Conservation (phyloP, 78 protist species). For the Polysphondylium violaceum region DNA sequence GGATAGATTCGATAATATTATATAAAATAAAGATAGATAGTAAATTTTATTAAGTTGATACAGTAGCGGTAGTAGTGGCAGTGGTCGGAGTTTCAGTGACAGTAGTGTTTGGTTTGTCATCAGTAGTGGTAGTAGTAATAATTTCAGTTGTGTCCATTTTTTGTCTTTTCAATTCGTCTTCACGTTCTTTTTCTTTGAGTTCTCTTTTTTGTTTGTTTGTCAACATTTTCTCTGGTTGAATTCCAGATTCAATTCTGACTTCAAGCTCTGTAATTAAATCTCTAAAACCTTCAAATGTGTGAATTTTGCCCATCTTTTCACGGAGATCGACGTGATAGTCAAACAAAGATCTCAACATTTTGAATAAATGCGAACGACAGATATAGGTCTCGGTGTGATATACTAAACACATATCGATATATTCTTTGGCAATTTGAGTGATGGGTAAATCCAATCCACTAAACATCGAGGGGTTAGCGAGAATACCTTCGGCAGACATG, state of each 20-base stretch:
- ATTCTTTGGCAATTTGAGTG: constrained; percentile 47
- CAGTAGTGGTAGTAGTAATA: background rate
- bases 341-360: constrained; percentile 37
- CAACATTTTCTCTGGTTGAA: background rate
- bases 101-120: too few relatives aligned
- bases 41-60: too few relatives aligned
- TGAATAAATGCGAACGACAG: constrained; percentile 27
- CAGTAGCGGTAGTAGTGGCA: too few relatives aligned
- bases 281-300: background rate
- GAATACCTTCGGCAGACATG: constrained; percentile 82
- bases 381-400: background rate
- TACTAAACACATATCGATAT: background rate
- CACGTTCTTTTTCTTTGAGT: constrained; percentile 16
- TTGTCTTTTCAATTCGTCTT: constrained; percentile 14
- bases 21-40: too few relatives aligned
- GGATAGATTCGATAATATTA: too few relatives aligned
- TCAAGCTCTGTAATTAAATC: constrained; percentile 31
- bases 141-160: background rate
- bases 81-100: too few relatives aligned
- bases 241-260: background rate
- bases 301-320: background rate
- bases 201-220: constrained; percentile 72
- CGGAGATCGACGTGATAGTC: constrained; percentile 47
- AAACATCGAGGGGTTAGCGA: constrained; percentile 73
- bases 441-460: constrained; percentile 15